phyloP scores from a whole-genome alignment of 2,329 filamentous ascomycete species.

The Emmonsia crescens region DNA sequence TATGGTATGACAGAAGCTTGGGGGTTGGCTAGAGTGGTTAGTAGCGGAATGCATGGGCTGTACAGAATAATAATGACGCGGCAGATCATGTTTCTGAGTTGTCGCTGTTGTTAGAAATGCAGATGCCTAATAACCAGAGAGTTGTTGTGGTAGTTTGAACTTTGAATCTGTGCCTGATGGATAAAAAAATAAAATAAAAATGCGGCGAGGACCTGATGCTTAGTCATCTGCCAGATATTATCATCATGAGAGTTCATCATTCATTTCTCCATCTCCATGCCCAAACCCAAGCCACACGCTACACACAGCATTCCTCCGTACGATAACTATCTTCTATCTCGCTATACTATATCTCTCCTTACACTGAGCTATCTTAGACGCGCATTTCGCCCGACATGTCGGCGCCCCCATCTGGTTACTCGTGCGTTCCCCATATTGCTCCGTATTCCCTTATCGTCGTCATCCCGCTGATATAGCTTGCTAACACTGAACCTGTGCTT shows the following conservation, averaged over 20 bases:
- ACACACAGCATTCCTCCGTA: background rate
- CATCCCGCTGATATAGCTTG: conserved; percentile 11
- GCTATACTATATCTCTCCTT: background rate
- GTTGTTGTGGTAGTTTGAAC: no score
- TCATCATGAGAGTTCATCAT: background rate
- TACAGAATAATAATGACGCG: background rate
- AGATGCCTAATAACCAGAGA: background rate
- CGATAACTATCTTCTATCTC: background rate
- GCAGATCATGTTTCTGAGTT: background rate
- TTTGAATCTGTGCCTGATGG: no score
- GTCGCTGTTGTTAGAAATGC: background rate
- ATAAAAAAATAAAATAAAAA: background rate
- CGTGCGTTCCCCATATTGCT: conserved; percentile 28
- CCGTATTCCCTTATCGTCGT: background rate
- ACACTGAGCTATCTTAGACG: background rate
- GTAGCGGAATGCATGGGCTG: background rate
- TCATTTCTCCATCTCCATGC: background rate
- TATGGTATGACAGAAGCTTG: background rate
- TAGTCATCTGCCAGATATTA: background rate
- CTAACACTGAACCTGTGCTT: background rate
- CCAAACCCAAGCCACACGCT: background rate
- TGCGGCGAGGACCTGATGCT: background rate
- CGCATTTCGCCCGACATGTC: conserved; percentile 27
- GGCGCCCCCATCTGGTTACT: conserved; percentile 36
- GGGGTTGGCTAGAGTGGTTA: no score